Conservation (phyloP, 306 rosid genomes). For the Elaeagnus macrophylla region DNA sequence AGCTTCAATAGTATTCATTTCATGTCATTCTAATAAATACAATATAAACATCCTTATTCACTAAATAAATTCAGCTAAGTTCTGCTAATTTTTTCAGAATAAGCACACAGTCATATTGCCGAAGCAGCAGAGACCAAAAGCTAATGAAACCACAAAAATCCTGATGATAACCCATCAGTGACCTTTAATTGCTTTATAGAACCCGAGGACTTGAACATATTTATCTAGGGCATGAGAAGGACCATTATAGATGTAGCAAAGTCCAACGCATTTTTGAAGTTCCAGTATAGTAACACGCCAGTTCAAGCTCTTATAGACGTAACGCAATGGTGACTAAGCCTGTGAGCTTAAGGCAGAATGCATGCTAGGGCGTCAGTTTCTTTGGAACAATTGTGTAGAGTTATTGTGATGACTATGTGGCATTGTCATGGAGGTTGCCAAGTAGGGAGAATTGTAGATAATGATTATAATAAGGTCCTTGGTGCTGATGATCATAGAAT, state of each 20-base stretch:
- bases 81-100: constrained; percentile 29
- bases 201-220: constrained; percentile 46
- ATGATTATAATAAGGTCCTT: constrained; percentile 40
- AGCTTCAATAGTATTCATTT: no score
- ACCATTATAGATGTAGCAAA: constrained; percentile 46
- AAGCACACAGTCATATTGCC: constrained; percentile 19
- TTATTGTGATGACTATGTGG: constrained; percentile 66
- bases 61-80: no score
- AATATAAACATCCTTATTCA: constrained; percentile 13
- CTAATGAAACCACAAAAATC: constrained; percentile 23
- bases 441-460: constrained; percentile 51
- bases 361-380: constrained; percentile 37
- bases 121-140: constrained; percentile 16
- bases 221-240: constrained; percentile 61
- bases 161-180: constrained; percentile 51
- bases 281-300: constrained; percentile 27
- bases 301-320: constrained; percentile 28
- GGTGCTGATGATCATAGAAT: constrained; percentile 60
- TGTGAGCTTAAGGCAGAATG: constrained; percentile 44
- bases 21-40: no score
- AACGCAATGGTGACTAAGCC: constrained; percentile 36
- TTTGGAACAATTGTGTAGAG: constrained; percentile 57
- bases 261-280: constrained; percentile 45
- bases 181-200: constrained; percentile 71
- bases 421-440: constrained; percentile 85